These are phyloP conservation scores for Xylaria acuta DNA, from an alignment of 495 filamentous ascomycete genomes.

Conservation along the genomic window DNA sequence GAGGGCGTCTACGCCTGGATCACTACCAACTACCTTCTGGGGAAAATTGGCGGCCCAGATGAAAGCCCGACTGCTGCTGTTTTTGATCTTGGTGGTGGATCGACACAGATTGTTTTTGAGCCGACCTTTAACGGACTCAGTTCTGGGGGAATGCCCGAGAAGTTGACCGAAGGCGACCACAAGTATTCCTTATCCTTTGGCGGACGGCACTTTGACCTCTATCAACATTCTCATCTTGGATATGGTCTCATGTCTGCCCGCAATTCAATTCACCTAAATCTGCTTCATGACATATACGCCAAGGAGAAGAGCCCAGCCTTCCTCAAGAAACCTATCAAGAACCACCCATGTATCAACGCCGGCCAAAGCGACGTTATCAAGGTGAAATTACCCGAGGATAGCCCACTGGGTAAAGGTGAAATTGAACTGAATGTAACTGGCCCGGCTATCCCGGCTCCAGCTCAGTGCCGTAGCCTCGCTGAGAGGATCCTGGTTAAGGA, in stretches of 20 bases:
- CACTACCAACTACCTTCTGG: slow-evolving; percentile 96
- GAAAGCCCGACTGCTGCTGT: slow-evolving; percentile 89
- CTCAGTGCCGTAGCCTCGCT: slow-evolving; percentile 86
- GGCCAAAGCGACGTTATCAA: slow-evolving; percentile 74
- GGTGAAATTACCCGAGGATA: slow-evolving; percentile 66
- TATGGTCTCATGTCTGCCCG: slow-evolving; percentile 97
- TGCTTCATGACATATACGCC: slow-evolving; percentile 64
- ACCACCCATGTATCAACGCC: slow-evolving; percentile 87
- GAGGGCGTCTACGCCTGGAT: slow-evolving; percentile 99
- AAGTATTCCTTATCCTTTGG: slow-evolving; percentile 93
- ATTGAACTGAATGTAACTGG: slow-evolving; percentile 86
- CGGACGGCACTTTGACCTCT: slow-evolving; percentile 88
- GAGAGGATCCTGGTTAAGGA: slow-evolving; percentile 93
- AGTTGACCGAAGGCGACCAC: slow-evolving; percentile 87
- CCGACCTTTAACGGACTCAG: slow-evolving; percentile 81
- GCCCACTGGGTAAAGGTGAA: slow-evolving; percentile 62
- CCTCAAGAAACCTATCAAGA: slow-evolving; percentile 68
- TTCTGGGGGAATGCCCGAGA: slow-evolving; percentile 84
- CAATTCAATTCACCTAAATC: slow-evolving; percentile 75
- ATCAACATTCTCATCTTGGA: slow-evolving; percentile 97
- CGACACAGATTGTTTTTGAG: slow-evolving; percentile 97
- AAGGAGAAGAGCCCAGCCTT: slow-evolving; percentile 58
- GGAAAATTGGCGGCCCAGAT: slow-evolving; percentile 94
- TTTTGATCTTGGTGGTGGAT: slow-evolving; percentile 95
- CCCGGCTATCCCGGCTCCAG: slow-evolving; percentile 72